Evolutionary conservation across 2,329 filamentous ascomycete genomes (phyloP).

Genomic region (Alternaria arborescens): DNA sequence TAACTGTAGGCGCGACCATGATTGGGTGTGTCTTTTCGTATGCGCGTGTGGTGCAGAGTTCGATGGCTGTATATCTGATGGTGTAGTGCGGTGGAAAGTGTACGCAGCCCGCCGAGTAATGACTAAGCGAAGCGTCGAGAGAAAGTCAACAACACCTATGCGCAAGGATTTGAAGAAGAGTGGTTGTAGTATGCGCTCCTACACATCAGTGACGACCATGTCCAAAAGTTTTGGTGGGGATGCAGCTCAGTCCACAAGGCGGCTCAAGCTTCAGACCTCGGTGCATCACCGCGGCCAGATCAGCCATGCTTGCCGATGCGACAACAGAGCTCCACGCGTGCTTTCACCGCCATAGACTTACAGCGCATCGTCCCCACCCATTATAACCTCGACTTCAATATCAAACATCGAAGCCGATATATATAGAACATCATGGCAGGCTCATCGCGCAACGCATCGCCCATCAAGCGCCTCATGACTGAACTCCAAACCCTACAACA

Average conservation of each 20-base stretch:
- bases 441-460: conserved; percentile 46
- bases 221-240: conserved; percentile 41
- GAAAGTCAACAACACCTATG: not conserved
- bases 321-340: conserved; percentile 2
- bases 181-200: not conserved
- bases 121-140: not conserved
- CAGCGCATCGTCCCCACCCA: conserved; percentile 2
- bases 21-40: not conserved
- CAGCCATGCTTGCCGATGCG: conserved; percentile 16
- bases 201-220: not conserved
- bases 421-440: conserved; percentile 37
- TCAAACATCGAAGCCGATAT: not conserved
- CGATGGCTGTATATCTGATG: not conserved
- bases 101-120: not conserved
- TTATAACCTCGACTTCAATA: not conserved
- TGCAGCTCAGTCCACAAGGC: conserved; percentile 26
- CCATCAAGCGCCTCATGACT: conserved; percentile 67
- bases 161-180: not conserved
- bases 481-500: conserved; percentile 67
- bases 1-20: conserved; percentile 43
- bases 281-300: conserved; percentile 25
- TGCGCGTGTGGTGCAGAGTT: conserved; percentile 4
- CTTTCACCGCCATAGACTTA: conserved; percentile 7
- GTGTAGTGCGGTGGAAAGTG: not conserved
- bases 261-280: conserved; percentile 34